Evolutionary conservation across 306 rosid species (phyloP), one percentile per base, ranked within the genome.

Genomic region (Ziziphus jujuba): DNA sequence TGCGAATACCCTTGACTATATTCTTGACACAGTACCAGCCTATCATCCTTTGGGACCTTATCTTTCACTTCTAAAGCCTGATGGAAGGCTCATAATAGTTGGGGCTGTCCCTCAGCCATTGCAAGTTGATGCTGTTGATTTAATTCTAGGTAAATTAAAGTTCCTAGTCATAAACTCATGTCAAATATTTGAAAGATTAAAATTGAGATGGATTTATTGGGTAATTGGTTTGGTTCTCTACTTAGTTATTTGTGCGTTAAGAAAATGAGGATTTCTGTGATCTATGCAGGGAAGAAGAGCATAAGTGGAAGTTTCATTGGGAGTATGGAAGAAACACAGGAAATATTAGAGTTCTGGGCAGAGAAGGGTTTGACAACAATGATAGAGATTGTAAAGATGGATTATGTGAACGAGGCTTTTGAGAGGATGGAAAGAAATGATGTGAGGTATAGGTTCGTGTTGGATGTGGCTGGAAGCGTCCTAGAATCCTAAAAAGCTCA

Each of bases 291-390:
- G 40, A 74, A 74, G 78, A 77, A 59, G 67, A 70, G 48, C 7
- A 81, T 81, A 20, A 51, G 75, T 0, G 89, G 89, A 33, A 77
- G 81, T 67, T 72, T 81, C 84, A 75, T 80, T 7, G 89, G 89
- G 35, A 84, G 86, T 74, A 71, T 84, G 59, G 66, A 72, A 6
- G 85, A 80, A 72, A 74, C 64, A 5, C 74, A 48, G 38, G 81
- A 75, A 28, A 43, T 81, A 14, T 15, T 84, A 28, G 71, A 72
- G 55, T 72, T 81, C 40, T 78, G 80, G 72, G 70, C 68, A 15
- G 70, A 64, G 48, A 81, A 81, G 36, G 76, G 66, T 63, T 20
- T 72, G 67, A 72, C 38, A 11, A 51, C 85, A 7, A 58, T 72
- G 67, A 45, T 72, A 24, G 82, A 81, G 48, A 33, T 73, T 0